Evolutionary conservation across 805 yeast genomes (phyloP).

Genomic region (Candida stauntonica): DNA sequence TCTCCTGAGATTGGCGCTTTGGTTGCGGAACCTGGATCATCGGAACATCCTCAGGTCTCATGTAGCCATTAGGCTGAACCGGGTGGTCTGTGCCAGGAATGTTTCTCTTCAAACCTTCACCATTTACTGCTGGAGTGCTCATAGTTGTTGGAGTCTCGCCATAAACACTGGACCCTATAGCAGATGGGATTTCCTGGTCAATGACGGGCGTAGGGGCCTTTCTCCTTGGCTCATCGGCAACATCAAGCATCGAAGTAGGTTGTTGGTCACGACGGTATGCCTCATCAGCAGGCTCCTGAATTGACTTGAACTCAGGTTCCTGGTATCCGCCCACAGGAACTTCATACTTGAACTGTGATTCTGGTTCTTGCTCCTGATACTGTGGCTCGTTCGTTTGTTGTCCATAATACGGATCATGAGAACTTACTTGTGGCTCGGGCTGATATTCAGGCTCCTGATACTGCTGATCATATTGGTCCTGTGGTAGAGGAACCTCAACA

Average conservation of each 20-base stretch:
- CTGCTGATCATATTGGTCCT: not conserved
- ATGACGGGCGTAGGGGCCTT: slow-evolving; percentile 10
- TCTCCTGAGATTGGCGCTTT: slow-evolving; percentile 8
- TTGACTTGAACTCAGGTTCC: not conserved
- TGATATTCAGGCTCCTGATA: too few species aligned
- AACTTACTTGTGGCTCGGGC: too few species aligned
- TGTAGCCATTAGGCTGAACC: slow-evolving; percentile 2
- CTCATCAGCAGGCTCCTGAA: not conserved
- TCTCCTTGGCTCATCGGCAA: slow-evolving; percentile 3
- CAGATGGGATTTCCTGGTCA: slow-evolving; percentile 8
- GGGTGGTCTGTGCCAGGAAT: slow-evolving; percentile 10
- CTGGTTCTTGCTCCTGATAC: slow-evolving; percentile 2
- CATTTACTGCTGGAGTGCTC: not conserved
- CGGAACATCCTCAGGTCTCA: slow-evolving; percentile 3
- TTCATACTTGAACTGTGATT: not conserved
- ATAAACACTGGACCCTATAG: slow-evolving; percentile 22
- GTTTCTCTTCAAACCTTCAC: not conserved
- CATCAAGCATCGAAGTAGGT: slow-evolving; percentile 3
- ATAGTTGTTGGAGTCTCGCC: slow-evolving; percentile 3
- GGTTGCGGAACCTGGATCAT: slow-evolving; percentile 11
- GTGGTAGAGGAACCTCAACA: slow-evolving; percentile 17
- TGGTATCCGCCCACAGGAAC: not conserved
- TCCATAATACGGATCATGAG: slow-evolving; percentile 1
- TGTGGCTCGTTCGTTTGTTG: slow-evolving; percentile 1
- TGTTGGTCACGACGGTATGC: not conserved